These are phyloP conservation scores for Tetrastigma voinierianum DNA, from an alignment of 164 flowering plant genomes.

Conservation along the genomic window DNA sequence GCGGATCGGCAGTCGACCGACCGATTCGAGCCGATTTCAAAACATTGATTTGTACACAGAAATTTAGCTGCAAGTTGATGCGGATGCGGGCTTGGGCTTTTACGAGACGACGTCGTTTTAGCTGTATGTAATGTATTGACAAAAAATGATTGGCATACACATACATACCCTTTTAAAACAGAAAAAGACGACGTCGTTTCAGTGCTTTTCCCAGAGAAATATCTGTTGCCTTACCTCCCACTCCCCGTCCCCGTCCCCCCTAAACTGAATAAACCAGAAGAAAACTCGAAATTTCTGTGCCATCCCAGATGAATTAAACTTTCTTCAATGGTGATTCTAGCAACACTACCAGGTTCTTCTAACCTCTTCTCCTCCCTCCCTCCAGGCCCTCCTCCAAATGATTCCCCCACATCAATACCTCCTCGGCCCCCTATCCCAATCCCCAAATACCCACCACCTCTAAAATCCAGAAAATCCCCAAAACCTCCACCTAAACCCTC, in stretches of 20 bases:
- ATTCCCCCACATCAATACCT: slow-evolving; percentile 22
- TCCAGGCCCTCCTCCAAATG: slow-evolving; percentile 37
- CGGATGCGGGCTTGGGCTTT: too few relatives aligned
- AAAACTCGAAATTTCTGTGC: neutral
- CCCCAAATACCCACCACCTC: slow-evolving; percentile 55
- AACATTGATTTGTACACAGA: too few relatives aligned
- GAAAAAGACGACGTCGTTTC: too few relatives aligned
- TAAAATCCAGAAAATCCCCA: slow-evolving; percentile 17
- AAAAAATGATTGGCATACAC: too few relatives aligned
- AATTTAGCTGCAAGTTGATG: too few relatives aligned
- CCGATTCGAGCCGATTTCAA: too few relatives aligned
- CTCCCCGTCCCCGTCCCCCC: too few relatives aligned
- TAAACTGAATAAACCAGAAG: slow-evolving; percentile 11
- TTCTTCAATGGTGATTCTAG: slow-evolving; percentile 45
- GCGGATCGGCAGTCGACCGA: too few relatives aligned
- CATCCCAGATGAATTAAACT: neutral
- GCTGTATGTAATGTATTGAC: too few relatives aligned
- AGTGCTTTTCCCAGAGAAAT: neutral
- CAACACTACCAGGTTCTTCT: slow-evolving; percentile 37
- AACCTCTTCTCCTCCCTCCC: slow-evolving; percentile 78
- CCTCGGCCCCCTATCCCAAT: slow-evolving; percentile 42
- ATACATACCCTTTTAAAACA: too few relatives aligned
- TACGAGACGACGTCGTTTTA: too few relatives aligned
- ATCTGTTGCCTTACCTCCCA: neutral
- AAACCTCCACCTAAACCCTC: slow-evolving; percentile 10